phyloP scores from a whole-genome alignment of 768 basidiomycete genomes.

The Mycena venus region DNA sequence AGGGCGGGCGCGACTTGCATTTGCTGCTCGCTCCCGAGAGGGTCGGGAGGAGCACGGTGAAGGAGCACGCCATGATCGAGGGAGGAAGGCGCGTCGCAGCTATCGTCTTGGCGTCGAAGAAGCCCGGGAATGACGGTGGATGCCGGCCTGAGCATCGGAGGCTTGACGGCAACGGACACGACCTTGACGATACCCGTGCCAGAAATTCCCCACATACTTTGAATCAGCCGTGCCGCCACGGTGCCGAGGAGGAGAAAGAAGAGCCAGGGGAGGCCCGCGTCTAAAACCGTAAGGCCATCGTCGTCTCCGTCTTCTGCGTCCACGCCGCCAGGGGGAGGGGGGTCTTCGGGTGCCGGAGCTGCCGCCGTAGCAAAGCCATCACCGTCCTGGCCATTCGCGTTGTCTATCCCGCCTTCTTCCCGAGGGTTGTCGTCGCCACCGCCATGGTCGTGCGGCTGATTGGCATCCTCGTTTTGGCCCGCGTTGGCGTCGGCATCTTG shows the following conservation, averaged over 20 bases:
- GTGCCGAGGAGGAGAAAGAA: not conserved
- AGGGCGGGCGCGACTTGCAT: too few species aligned
- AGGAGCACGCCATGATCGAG: not conserved
- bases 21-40: not conserved
- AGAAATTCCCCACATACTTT: too few species aligned
- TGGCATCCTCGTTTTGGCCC: not conserved
- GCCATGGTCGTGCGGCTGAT: not conserved
- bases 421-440: not conserved
- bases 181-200: too few species aligned
- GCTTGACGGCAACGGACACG: not conserved
- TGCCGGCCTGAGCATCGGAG: not conserved
- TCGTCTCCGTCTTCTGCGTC: not conserved
- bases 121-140: not conserved
- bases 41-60: not conserved
- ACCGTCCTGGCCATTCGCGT: not conserved
- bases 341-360: constrained; percentile 12
- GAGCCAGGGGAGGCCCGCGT: not conserved
- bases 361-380: not conserved
- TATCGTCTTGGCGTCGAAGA: not conserved
- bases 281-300: not conserved
- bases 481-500: not conserved
- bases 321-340: not conserved
- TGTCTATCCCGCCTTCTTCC: not conserved
- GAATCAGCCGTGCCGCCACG: too few species aligned
- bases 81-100: not conserved